phyloP scores from a whole-genome alignment of 139 green algal species.

The Closterium sp. region DNA sequence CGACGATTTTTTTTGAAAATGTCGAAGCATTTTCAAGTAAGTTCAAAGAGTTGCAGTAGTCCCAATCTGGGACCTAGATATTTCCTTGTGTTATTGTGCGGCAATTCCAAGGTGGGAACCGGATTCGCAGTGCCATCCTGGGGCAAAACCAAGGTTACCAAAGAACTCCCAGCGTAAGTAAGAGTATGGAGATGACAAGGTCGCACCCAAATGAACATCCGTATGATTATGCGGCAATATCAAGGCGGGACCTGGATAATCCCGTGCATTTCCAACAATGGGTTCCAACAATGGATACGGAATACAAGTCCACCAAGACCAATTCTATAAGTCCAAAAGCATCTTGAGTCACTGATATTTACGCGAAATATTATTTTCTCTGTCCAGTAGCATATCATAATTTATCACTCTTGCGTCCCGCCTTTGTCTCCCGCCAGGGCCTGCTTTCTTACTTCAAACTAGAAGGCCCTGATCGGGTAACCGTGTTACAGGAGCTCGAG shows the following conservation, averaged over 20 bases:
- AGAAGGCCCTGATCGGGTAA: conserved; percentile 32
- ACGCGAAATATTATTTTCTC: neutral
- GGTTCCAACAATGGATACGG: neutral
- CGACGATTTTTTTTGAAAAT: neutral
- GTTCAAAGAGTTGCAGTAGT: too few relatives aligned
- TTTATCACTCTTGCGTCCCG: neutral
- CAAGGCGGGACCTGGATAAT: neutral
- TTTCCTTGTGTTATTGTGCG: too few relatives aligned
- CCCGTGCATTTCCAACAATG: neutral
- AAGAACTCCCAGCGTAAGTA: too few relatives aligned
- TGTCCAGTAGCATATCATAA: neutral
- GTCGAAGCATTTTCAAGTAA: neutral
- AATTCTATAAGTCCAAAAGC: neutral
- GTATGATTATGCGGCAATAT: neutral
- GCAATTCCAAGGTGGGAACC: too few relatives aligned
- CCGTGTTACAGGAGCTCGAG: conserved; percentile 31
- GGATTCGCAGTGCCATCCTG: too few relatives aligned
- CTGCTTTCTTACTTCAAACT: conserved; percentile 80
- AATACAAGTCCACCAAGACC: neutral
- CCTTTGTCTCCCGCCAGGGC: conserved; percentile 41
- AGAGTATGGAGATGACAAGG: too few relatives aligned
- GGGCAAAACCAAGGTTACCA: too few relatives aligned
- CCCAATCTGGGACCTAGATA: too few relatives aligned
- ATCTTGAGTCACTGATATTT: neutral
- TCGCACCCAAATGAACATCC: too few relatives aligned